Evolutionary conservation across 2,329 filamentous ascomycete genomes (phyloP).

Genomic region (Aureobasidium namibiae): DNA sequence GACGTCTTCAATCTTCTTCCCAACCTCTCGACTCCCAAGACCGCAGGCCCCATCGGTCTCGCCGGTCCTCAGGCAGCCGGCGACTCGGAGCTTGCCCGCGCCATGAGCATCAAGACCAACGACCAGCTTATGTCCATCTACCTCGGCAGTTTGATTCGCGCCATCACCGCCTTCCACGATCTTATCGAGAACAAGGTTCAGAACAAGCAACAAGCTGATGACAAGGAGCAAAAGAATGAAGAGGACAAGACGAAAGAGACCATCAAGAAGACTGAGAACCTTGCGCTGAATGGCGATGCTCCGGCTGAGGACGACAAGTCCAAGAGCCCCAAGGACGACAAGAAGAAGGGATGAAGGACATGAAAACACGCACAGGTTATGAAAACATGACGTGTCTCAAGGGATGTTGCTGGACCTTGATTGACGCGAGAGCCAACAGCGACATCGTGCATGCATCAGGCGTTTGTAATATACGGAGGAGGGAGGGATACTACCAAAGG

Average conservation of each 20-base stretch:
- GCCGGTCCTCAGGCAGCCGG: constrained; percentile 50
- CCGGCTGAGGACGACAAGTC: constrained; percentile 41
- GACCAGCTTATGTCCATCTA: constrained; percentile 99
- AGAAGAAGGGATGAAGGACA: constrained; percentile 38
- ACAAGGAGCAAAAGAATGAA: constrained; percentile 77
- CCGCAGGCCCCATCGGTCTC: constrained; percentile 42
- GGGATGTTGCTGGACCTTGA: not conserved
- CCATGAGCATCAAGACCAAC: constrained; percentile 98
- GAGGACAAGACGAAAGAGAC: constrained; percentile 47
- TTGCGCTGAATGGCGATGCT: constrained; percentile 46
- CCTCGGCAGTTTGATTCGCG: constrained; percentile 88
- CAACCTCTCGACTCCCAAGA: constrained; percentile 78
- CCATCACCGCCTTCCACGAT: constrained; percentile 98
- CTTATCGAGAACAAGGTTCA: constrained; percentile 99
- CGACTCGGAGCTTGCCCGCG: constrained; percentile 82
- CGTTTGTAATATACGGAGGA: constrained; percentile 11
- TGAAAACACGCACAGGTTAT: not conserved
- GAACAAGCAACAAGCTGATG: constrained; percentile 93
- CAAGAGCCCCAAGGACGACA: constrained; percentile 29
- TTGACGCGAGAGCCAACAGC: not conserved
- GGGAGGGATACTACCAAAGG: not conserved
- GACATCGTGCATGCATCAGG: constrained; percentile 4
- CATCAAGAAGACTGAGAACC: constrained; percentile 54
- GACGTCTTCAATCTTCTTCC: constrained; percentile 98
- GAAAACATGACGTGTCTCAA: not conserved